Conservation (phyloP, 1,284 basidiomycete genomes). For the Fomitiporia mediterranea region DNA sequence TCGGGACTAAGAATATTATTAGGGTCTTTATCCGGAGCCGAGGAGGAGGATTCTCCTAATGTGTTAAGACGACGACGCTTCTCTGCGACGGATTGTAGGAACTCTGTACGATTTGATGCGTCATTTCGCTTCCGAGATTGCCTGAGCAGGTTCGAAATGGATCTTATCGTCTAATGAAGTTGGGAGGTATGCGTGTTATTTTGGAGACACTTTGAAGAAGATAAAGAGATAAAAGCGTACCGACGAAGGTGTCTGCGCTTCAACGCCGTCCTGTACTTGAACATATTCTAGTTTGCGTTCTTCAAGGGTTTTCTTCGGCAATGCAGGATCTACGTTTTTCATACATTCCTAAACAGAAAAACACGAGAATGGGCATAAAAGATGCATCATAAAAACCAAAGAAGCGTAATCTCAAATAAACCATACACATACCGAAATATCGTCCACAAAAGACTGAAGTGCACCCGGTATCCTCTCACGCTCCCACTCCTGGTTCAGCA, state of each 20-base stretch:
- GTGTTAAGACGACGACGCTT: slow-evolving; percentile 40
- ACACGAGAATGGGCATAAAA: background rate
- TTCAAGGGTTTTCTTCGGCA: slow-evolving; percentile 39
- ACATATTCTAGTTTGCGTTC: slow-evolving; percentile 63
- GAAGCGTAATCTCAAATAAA: background rate
- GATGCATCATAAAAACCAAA: background rate
- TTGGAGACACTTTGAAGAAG: background rate
- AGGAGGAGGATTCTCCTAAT: slow-evolving; percentile 2
- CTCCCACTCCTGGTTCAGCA: slow-evolving; percentile 65
- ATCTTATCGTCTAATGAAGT: slow-evolving; percentile 52
- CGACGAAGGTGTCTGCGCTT: slow-evolving; percentile 49
- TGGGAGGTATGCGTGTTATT: slow-evolving; percentile 1
- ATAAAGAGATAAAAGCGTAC: slow-evolving; percentile 32
- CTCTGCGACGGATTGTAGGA: slow-evolving; percentile 52
- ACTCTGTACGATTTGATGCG: slow-evolving; percentile 69
- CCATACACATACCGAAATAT: slow-evolving; percentile 49
- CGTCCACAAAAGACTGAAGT: slow-evolving; percentile 45
- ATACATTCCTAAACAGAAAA: slow-evolving; percentile 22
- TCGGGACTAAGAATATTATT: too few species aligned
- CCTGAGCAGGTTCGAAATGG: slow-evolving; percentile 65
- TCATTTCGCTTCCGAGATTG: slow-evolving; percentile 65
- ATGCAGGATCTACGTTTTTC: slow-evolving; percentile 24
- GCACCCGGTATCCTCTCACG: slow-evolving; percentile 48
- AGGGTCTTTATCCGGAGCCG: background rate
- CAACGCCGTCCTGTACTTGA: slow-evolving; percentile 39